Evolutionary conservation across 1,284 basidiomycete genomes (phyloP).

Genomic region (Microbotryum scabiosae): DNA sequence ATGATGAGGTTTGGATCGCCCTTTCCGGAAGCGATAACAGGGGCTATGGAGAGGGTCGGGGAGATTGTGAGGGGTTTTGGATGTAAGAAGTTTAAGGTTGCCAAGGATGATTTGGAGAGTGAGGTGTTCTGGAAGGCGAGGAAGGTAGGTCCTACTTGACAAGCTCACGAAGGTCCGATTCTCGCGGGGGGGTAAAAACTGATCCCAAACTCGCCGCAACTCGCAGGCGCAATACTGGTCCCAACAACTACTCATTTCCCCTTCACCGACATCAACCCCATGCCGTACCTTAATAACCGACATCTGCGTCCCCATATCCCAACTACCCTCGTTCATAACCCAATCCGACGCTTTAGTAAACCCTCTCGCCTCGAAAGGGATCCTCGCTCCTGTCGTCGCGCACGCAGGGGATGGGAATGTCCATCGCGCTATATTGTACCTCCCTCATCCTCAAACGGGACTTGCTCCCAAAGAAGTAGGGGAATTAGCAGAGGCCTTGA

Average conservation of each 20-base stretch:
- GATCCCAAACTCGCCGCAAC: too few relatives aligned
- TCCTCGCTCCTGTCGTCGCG: constrained; percentile 31
- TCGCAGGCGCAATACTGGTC: constrained; percentile 25
- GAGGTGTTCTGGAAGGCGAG: constrained; percentile 71
- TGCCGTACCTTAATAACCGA: constrained; percentile 28
- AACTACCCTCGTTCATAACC: constrained; percentile 28
- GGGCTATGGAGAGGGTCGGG: constrained; percentile 31
- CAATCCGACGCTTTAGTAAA: constrained; percentile 23
- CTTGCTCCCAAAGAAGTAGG: constrained; percentile 14
- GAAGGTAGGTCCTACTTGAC: constrained; percentile 44
- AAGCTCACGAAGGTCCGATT: not conserved
- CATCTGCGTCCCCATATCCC: constrained; percentile 32
- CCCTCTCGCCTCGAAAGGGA: constrained; percentile 1
- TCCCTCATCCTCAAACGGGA: constrained; percentile 6
- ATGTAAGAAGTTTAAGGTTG: constrained; percentile 59
- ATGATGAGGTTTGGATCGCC: constrained; percentile 19
- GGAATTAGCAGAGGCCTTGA: constrained; percentile 17
- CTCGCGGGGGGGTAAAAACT: too few relatives aligned
- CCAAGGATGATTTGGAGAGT: constrained; percentile 59
- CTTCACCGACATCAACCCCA: constrained; percentile 36
- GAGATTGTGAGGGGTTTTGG: constrained; percentile 57
- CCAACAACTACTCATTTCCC: constrained; percentile 37
- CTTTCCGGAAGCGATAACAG: not conserved
- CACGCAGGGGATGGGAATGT: constrained; percentile 33
- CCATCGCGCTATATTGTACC: constrained; percentile 26